Evolutionary conservation across 2,329 filamentous ascomycete species (phyloP).

Genomic region (Trichoderma lentiforme): DNA sequence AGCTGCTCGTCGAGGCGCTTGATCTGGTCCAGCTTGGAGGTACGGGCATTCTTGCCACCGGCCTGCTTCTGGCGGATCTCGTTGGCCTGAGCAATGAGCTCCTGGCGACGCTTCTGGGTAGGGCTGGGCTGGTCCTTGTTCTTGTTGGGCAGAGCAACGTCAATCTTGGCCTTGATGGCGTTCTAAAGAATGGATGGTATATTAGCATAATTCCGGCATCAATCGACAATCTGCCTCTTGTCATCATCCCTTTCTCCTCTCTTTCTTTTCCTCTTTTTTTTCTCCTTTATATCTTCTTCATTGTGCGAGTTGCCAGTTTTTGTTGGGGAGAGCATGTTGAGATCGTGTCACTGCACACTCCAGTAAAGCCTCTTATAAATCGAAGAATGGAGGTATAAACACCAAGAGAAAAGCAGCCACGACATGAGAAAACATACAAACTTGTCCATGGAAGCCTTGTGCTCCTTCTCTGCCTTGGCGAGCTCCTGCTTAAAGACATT

Average conservation of each 20-base stretch:
- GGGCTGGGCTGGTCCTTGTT: constrained; percentile 77
- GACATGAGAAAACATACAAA: constrained; percentile 34
- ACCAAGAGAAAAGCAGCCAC: constrained; percentile 12
- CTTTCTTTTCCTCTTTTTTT: background rate
- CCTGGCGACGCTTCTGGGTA: constrained; percentile 75
- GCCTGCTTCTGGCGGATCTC: constrained; percentile 85
- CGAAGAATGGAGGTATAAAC: no score
- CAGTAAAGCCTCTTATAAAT: background rate
- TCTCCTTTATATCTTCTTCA: background rate
- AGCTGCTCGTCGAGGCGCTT: constrained; percentile 88
- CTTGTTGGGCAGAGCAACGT: constrained; percentile 70
- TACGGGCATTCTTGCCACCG: constrained; percentile 78
- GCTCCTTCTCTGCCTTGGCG: constrained; percentile 80
- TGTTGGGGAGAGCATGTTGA: background rate
- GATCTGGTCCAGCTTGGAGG: constrained; percentile 79
- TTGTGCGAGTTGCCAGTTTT: background rate
- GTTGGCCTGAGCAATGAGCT: constrained; percentile 77
- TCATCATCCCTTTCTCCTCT: background rate
- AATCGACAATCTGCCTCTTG: background rate
- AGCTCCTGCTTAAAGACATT: constrained; percentile 76
- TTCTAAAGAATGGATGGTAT: constrained; percentile 54
- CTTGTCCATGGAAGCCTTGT: constrained; percentile 68
- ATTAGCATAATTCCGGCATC: background rate
- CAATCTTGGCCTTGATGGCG: constrained; percentile 82
- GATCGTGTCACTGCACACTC: background rate